These are phyloP conservation scores for Hymenoscyphus occultus DNA, from an alignment of 2,329 filamentous ascomycete genomes.

Conservation along the genomic window DNA sequence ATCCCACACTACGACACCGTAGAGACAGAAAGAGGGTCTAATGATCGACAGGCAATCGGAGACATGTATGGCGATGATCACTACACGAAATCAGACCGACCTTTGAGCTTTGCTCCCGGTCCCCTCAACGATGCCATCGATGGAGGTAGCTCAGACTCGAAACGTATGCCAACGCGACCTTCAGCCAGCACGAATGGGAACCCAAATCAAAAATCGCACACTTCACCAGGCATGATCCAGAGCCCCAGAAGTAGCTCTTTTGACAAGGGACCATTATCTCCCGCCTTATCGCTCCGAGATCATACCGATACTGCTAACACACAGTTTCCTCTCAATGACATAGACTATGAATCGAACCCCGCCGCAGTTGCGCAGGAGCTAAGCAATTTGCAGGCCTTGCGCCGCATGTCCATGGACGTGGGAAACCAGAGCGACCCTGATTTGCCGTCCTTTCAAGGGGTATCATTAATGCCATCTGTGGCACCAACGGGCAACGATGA, in stretches of 20 bases:
- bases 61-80: conserved; percentile 66
- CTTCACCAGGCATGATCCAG: conserved; percentile 33
- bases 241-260: conserved; percentile 32
- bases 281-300: conserved; percentile 40
- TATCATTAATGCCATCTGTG: conserved; percentile 64
- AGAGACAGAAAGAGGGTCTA: neutral
- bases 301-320: conserved; percentile 52
- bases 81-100: conserved; percentile 52
- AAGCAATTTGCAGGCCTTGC: conserved; percentile 69
- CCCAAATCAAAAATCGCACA: conserved; percentile 30
- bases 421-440: conserved; percentile 64
- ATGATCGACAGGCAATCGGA: conserved; percentile 52
- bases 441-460: conserved; percentile 66
- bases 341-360: conserved; percentile 71
- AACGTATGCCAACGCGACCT: conserved; percentile 26
- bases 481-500: conserved; percentile 72
- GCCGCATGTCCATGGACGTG: conserved; percentile 77
- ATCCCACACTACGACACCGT: neutral
- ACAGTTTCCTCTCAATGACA: conserved; percentile 66
- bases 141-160: conserved; percentile 26
- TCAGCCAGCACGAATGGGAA: conserved; percentile 31
- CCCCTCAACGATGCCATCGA: conserved; percentile 43
- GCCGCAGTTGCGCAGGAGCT: conserved; percentile 70
- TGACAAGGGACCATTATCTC: conserved; percentile 38
- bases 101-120: conserved; percentile 53